phyloP scores from a whole-genome alignment of 306 rosid species.

The Cajanus cajan region DNA sequence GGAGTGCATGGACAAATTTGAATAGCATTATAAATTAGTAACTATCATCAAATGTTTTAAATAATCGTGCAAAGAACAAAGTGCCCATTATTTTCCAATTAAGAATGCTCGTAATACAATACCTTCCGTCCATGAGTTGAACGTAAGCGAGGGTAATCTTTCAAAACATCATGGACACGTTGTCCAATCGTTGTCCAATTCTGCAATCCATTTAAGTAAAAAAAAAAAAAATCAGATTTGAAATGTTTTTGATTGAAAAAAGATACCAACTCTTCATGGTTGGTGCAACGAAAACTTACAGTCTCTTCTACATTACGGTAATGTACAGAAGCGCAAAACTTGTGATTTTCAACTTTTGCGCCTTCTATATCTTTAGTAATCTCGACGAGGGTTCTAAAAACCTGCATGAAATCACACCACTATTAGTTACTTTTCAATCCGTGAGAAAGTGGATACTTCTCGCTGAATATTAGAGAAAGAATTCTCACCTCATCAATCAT shows the following conservation, averaged over 20 bases:
- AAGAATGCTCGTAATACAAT: not conserved
- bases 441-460: not conserved
- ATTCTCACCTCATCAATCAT: slow-evolving; percentile 73
- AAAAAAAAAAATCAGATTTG: not conserved
- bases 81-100: not conserved
- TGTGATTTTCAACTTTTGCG: slow-evolving; percentile 86
- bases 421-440: not conserved
- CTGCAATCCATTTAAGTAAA: slow-evolving; percentile 40
- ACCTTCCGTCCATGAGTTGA: slow-evolving; percentile 94
- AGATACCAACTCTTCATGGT: not conserved
- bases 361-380: slow-evolving; percentile 71
- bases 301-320: slow-evolving; percentile 90
- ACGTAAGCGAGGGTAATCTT: slow-evolving; percentile 76
- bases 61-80: not conserved
- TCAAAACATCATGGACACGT: slow-evolving; percentile 77
- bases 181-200: slow-evolving; percentile 80
- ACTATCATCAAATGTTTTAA: not conserved
- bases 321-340: slow-evolving; percentile 95
- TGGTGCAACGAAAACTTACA: slow-evolving; percentile 33
- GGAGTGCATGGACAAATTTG: not conserved
- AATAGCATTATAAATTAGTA: not conserved
- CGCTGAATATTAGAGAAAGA: not conserved
- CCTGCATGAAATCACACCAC: slow-evolving; percentile 43
- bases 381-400: slow-evolving; percentile 78
- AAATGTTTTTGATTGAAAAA: not conserved